A percentile compares a stretch with the other conserved stretches of the same genome.
Evolutionary conservation across 805 yeast genomes (phyloP).

Genomic region (Myxozyma mucilagina): DNA sequence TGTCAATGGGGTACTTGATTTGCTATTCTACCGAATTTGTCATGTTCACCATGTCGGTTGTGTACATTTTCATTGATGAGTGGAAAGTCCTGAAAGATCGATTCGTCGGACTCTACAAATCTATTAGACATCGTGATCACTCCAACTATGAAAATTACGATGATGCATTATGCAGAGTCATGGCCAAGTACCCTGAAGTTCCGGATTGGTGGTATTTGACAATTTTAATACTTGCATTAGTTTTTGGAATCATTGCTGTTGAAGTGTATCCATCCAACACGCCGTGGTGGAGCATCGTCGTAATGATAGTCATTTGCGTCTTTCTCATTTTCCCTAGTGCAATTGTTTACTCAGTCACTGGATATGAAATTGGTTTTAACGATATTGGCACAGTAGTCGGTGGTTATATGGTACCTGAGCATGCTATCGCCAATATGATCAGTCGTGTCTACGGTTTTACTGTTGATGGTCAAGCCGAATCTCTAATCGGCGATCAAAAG

Average conservation of each 20-base stretch:
- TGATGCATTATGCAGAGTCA: slow-evolving; percentile 12
- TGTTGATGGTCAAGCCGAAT: slow-evolving; percentile 49
- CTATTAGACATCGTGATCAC: slow-evolving; percentile 28
- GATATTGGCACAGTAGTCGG: slow-evolving; percentile 11
- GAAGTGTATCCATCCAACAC: slow-evolving; percentile 42
- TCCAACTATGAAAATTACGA: slow-evolving; percentile 41
- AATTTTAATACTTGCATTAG: slow-evolving; percentile 47
- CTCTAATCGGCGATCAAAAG: slow-evolving; percentile 58
- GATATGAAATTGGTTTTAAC: slow-evolving; percentile 58
- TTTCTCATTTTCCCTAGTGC: slow-evolving; percentile 62
- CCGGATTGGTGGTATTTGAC: slow-evolving; percentile 54
- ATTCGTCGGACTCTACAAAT: slow-evolving; percentile 36
- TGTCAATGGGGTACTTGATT: slow-evolving; percentile 56
- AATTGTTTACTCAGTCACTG: slow-evolving; percentile 61
- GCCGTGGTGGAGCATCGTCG: slow-evolving; percentile 36
- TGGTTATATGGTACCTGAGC: slow-evolving; percentile 46
- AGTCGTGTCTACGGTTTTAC: slow-evolving; percentile 17
- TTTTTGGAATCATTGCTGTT: slow-evolving; percentile 46
- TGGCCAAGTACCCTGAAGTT: slow-evolving; percentile 37
- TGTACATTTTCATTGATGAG: slow-evolving; percentile 13
- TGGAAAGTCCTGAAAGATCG: slow-evolving; percentile 37
- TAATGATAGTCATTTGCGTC: slow-evolving; percentile 55
- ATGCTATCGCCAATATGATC: slow-evolving; percentile 7
- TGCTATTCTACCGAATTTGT: slow-evolving; percentile 3
- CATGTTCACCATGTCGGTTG: slow-evolving; percentile 11